Conservation (phyloP, 78 protist species). For the Dictyostelium capitatum region DNA sequence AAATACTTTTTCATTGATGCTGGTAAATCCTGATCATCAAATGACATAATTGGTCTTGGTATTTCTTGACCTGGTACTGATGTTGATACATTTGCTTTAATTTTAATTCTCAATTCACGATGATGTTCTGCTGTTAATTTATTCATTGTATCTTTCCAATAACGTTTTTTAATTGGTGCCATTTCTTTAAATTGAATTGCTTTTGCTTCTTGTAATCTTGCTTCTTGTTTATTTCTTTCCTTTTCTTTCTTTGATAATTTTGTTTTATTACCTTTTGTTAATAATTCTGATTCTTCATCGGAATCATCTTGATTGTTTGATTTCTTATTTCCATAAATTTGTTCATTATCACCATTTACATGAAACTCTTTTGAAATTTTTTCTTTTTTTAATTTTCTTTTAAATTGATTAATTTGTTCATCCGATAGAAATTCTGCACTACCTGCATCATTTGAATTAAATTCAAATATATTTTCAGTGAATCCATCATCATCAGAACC, state of each 20-base stretch:
- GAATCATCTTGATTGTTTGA: neutral
- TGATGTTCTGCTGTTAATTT: neutral
- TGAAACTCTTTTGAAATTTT: neutral
- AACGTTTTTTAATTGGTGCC: conserved; percentile 23
- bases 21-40: conserved; percentile 53
- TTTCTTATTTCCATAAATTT: neutral
- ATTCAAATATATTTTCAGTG: conserved; percentile 8
- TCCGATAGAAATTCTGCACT: conserved; percentile 27
- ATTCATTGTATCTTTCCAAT: conserved; percentile 36
- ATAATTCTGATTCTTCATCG: neutral
- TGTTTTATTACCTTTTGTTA: neutral
- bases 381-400: neutral
- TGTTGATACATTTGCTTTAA: conserved; percentile 15
- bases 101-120: conserved; percentile 12
- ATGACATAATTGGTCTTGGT: conserved; percentile 43
- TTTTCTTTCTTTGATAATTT: conserved; percentile 65
- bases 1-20: conserved; percentile 23
- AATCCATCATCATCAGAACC: neutral
- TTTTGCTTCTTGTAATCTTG: conserved; percentile 29
- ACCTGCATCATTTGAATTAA: conserved; percentile 36
- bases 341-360: neutral
- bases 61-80: neutral
- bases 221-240: neutral
- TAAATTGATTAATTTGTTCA: conserved; percentile 35
- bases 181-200: conserved; percentile 15